Base-by-base conservation (phyloP, 192 early-diverging fungal species). In the Obelidium mucronatum region DNA sequence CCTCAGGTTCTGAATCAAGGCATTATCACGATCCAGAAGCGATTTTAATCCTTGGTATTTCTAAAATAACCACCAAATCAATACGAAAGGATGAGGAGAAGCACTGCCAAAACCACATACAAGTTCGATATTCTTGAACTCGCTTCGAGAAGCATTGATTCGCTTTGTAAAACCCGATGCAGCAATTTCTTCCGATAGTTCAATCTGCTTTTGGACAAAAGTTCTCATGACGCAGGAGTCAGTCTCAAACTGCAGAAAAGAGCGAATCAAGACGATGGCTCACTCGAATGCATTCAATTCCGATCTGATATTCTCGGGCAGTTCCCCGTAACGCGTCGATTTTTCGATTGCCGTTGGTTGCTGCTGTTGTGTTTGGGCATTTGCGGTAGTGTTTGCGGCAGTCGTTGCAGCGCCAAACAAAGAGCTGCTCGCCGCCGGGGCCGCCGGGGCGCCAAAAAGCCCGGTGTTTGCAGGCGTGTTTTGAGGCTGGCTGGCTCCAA, bases 31-130 rank as follows among this genome's bases (percentile, higher is more conserved):
- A 17, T 76, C 53, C 35, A 84, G 75, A 60, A 82, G 44, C 56
- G 79, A 82, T 26, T 78, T 64, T 4, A 82, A 44, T 26, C 78
- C 83, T 40, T 52, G 64, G n/a, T 75, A 52, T 80, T 82, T 80
- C 80, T 84, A 40, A 48, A 0, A 24, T 31, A n/a, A 22, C 59
- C 22, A 15, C 52, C 24, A 31, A 63, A 40, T 37, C 31, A n/a
- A 40, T 22, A 71, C n/a, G n/a, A n/a, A n/a, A n/a, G 22, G 55
- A 33, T 44, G 19, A 22, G 15, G 44, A 33, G 4, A 52, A 52
- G 11, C 13, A 34, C 67, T 24, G 2, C 35, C 5, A 8, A 3
- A 39, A 40, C 40, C 75, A 2, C 40, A 26, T 44, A 76, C 60
- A 54, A 74, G 51, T 54, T 42, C 40, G 55, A 63, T 55, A 58